phyloP scores from a whole-genome alignment of 1,139 yeast genomes.

The Neolecta irregularis region DNA sequence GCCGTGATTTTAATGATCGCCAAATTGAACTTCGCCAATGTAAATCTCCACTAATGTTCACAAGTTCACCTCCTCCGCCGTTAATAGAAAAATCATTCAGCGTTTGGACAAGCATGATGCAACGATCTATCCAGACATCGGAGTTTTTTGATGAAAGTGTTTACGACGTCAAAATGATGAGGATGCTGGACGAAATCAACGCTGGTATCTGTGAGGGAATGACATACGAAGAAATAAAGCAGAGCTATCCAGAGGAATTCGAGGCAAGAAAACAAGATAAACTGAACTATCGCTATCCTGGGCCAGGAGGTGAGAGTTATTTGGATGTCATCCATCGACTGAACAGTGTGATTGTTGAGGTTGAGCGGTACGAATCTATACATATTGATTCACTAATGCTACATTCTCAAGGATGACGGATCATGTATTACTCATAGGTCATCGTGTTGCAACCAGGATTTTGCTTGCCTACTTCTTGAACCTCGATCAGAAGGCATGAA shows the following conservation, averaged over 20 bases:
- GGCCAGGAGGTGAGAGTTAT: constrained; percentile 95
- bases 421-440: constrained; percentile 68
- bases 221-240: constrained; percentile 72
- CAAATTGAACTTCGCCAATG: too few relatives aligned
- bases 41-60: neutral
- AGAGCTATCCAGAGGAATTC: constrained; percentile 59
- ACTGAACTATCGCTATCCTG: constrained; percentile 48
- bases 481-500: constrained; percentile 52
- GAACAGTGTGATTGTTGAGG: constrained; percentile 78
- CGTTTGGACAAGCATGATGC: constrained; percentile 85
- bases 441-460: constrained; percentile 80
- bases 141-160: constrained; percentile 46
- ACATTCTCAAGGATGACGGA: constrained; percentile 88
- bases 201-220: constrained; percentile 87
- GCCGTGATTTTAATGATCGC: too few relatives aligned
- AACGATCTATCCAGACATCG: constrained; percentile 65
- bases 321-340: constrained; percentile 85
- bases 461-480: constrained; percentile 79
- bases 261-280: constrained; percentile 82
- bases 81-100: constrained; percentile 47
- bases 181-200: constrained; percentile 85
- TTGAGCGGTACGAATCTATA: constrained; percentile 91
- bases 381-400: constrained; percentile 91
- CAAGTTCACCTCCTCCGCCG: constrained; percentile 26
- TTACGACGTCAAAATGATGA: constrained; percentile 72